Conservation (phyloP, 169 alveolate species). For the Plasmodium reichenowi region DNA sequence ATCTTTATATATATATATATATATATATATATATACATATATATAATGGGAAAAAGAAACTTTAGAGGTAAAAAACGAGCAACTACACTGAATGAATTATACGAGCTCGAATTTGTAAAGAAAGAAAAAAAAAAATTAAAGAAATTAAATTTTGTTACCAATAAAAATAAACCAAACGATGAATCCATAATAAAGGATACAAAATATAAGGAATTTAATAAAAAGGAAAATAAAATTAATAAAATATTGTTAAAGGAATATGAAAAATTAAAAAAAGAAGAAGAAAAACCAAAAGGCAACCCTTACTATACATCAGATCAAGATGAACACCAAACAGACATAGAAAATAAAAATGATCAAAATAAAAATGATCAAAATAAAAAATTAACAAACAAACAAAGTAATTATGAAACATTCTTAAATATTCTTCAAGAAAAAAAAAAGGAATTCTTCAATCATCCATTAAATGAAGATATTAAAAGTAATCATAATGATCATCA, state of each 20-base stretch:
- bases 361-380: neutral
- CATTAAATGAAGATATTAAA: neutral
- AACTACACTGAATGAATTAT: conserved; percentile 70
- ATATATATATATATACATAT: neutral
- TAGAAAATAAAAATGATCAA: neutral
- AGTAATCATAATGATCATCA: neutral
- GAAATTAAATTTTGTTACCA: conserved; percentile 28
- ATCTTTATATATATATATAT: neutral
- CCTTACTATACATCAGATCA: neutral
- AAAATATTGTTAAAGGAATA: conserved; percentile 3
- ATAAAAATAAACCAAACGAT: conserved; percentile 14
- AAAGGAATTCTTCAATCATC: neutral
- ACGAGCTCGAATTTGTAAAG: conserved; percentile 76
- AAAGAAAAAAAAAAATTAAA: conserved; percentile 67
- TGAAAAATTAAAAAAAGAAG: conserved; percentile 22
- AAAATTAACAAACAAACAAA: neutral
- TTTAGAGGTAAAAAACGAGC: conserved; percentile 1
- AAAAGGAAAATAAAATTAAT: conserved; percentile 26
- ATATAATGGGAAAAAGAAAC: neutral
- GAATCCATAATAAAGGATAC: neutral
- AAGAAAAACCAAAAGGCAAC: neutral
- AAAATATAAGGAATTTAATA: neutral
- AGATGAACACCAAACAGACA: neutral
- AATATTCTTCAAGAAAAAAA: conserved; percentile 37
- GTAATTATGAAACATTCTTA: conserved; percentile 33